Evolutionary conservation across 73 alveolate genomes (phyloP).

Genomic region (Stentor roeselii): DNA sequence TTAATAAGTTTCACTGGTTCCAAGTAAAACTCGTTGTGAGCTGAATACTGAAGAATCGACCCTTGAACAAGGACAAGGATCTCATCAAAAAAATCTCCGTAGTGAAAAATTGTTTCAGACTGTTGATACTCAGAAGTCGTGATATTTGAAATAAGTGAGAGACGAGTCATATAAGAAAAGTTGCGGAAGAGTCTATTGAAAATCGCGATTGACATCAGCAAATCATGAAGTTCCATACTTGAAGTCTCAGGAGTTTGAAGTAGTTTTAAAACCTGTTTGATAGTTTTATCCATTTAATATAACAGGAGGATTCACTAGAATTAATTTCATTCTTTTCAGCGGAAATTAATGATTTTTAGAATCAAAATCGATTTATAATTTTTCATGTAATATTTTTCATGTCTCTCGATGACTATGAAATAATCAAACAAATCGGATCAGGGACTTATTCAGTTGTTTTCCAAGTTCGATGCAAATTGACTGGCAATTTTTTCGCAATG

Average conservation of each 20-base stretch:
- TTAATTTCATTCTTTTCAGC: too few species aligned
- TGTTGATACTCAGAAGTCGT: background rate
- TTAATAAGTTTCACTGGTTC: background rate
- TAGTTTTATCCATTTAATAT: background rate
- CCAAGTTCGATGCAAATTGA: slow-evolving; percentile 1
- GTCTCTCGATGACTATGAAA: slow-evolving; percentile 24
- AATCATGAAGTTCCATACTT: background rate
- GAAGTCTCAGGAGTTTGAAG: background rate
- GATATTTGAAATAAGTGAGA: background rate
- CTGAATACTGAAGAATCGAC: background rate
- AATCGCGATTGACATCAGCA: background rate
- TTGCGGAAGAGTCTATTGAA: background rate
- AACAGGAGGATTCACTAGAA: too few species aligned
- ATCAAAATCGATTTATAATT: too few species aligned
- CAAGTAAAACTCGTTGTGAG: background rate
- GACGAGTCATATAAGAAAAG: background rate
- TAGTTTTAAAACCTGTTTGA: background rate
- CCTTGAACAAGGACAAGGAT: background rate
- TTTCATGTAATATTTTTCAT: too few species aligned
- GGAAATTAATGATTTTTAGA: too few species aligned
- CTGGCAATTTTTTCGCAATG: background rate
- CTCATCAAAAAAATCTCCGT: background rate
- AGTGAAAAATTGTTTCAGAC: background rate
- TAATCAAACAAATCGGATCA: background rate
- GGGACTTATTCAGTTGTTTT: slow-evolving; percentile 14